Evolutionary conservation across 169 alveolate genomes (phyloP).

Genomic region (Cryptosporidium ubiquitum): DNA sequence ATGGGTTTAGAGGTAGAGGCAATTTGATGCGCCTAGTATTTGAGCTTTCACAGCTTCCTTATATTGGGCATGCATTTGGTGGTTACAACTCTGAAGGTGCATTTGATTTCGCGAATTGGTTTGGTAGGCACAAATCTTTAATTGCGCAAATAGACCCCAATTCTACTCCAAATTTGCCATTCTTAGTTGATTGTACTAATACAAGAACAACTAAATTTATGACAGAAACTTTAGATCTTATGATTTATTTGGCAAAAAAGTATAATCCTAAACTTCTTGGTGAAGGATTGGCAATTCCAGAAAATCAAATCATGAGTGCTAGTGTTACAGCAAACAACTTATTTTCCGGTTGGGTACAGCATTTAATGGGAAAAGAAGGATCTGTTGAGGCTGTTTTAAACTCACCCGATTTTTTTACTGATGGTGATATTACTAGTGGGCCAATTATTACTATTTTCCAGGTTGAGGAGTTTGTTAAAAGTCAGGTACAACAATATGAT

Average conservation of each 20-base stretch:
- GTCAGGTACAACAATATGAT: constrained; percentile 22
- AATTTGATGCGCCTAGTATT: constrained; percentile 36
- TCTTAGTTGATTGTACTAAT: constrained; percentile 62
- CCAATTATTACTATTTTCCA: constrained; percentile 25
- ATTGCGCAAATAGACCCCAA: constrained; percentile 39
- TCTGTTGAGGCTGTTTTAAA: constrained; percentile 40
- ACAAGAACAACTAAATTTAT: constrained; percentile 34
- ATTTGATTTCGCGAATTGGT: constrained; percentile 58
- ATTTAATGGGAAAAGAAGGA: constrained; percentile 27
- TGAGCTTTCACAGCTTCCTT: constrained; percentile 36
- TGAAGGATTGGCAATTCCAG: constrained; percentile 22
- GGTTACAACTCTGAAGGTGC: constrained; percentile 51
- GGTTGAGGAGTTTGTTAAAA: constrained; percentile 47
- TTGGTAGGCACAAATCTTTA: constrained; percentile 9
- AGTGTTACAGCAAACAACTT: constrained; percentile 5
- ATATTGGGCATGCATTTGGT: constrained; percentile 57
- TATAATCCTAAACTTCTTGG: constrained; percentile 48
- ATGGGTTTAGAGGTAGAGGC: constrained; percentile 62
- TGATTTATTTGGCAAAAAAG: constrained; percentile 58
- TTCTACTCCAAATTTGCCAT: constrained; percentile 46
- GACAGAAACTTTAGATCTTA: constrained; percentile 47
- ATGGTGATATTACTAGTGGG: constrained; percentile 26
- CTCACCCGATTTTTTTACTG: constrained; percentile 27
- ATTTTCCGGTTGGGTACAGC: constrained; percentile 15
- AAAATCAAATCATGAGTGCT: background rate